These are phyloP conservation scores for Penicillium diatomitis DNA, from an alignment of 495 filamentous ascomycete species.

Conservation along the genomic window DNA sequence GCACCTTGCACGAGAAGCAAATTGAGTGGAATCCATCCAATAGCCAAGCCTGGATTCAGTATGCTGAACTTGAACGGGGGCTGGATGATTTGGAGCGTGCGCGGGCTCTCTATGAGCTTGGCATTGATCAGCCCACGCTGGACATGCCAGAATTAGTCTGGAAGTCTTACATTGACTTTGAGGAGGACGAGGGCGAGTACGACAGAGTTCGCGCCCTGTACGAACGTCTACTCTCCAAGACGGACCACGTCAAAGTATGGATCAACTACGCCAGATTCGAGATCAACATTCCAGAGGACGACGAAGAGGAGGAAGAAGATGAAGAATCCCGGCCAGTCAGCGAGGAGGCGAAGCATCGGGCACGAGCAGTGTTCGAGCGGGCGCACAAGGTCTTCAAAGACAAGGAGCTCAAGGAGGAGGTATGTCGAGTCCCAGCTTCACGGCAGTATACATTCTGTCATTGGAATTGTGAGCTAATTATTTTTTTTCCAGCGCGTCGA, in stretches of 20 bases:
- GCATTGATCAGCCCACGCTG: constrained; percentile 69
- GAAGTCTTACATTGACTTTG: constrained; percentile 98
- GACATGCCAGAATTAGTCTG: constrained; percentile 97
- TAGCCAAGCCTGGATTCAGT: constrained; percentile 89
- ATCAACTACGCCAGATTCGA: constrained; percentile 95
- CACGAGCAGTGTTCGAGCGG: constrained; percentile 75
- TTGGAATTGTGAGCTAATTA: constrained; percentile 19
- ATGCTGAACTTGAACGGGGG: constrained; percentile 81
- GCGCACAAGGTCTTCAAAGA: constrained; percentile 87
- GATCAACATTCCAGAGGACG: constrained; percentile 71
- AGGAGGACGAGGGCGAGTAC: constrained; percentile 87
- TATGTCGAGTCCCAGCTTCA: constrained; percentile 15
- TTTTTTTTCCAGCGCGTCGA: constrained; percentile 56
- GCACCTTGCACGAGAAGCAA: constrained; percentile 87
- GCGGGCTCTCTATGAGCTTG: constrained; percentile 88
- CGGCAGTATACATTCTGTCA: not conserved
- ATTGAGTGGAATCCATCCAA: constrained; percentile 85
- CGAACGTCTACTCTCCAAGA: constrained; percentile 85
- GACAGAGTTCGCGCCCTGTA: constrained; percentile 74
- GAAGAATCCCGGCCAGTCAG: constrained; percentile 65
- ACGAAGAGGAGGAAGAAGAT: constrained; percentile 50
- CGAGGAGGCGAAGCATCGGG: constrained; percentile 72
- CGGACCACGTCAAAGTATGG: constrained; percentile 98
- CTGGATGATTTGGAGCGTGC: constrained; percentile 81
- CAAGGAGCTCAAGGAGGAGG: constrained; percentile 86